Conservation (phyloP, 208 protist genomes). For the Balamuthia mandrillaris region DNA sequence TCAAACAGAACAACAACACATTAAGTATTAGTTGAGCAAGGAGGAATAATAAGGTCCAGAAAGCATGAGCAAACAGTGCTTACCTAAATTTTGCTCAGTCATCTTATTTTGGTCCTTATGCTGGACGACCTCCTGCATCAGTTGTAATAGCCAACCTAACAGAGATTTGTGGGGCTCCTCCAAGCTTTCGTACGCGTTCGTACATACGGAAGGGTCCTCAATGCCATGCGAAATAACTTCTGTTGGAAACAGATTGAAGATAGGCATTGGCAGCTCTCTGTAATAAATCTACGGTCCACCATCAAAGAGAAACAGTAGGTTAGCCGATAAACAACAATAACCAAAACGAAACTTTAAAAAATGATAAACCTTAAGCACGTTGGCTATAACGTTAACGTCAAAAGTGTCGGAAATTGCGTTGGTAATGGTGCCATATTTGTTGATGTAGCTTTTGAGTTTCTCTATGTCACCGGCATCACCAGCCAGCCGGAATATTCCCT, state of each 20-base stretch:
- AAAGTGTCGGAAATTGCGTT: background rate
- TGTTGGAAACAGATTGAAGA: background rate
- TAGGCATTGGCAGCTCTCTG: conserved; percentile 13
- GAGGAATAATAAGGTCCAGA: background rate
- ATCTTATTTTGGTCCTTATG: conserved; percentile 23
- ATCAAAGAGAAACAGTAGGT: background rate
- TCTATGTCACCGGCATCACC: conserved; percentile 11
- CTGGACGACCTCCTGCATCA: conserved; percentile 13
- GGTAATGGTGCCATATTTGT: background rate
- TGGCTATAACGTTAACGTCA: conserved; percentile 29
- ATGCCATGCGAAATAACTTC: background rate
- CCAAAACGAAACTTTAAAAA: background rate
- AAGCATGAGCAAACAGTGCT: background rate
- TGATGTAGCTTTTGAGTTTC: conserved; percentile 14
- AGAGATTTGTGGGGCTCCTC: conserved; percentile 5
- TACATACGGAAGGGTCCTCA: background rate
- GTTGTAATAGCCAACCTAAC: conserved; percentile 18
- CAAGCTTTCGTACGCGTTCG: background rate
- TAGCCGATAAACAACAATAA: background rate
- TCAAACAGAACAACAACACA: too few relatives aligned
- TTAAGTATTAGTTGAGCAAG: too few relatives aligned
- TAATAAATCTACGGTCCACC: background rate
- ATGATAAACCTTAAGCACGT: conserved; percentile 12
- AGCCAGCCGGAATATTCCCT: conserved; percentile 30
- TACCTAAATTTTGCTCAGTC: conserved; percentile 36